Conservation (phyloP, 345 rosid species). For the Arabis alpina region DNA sequence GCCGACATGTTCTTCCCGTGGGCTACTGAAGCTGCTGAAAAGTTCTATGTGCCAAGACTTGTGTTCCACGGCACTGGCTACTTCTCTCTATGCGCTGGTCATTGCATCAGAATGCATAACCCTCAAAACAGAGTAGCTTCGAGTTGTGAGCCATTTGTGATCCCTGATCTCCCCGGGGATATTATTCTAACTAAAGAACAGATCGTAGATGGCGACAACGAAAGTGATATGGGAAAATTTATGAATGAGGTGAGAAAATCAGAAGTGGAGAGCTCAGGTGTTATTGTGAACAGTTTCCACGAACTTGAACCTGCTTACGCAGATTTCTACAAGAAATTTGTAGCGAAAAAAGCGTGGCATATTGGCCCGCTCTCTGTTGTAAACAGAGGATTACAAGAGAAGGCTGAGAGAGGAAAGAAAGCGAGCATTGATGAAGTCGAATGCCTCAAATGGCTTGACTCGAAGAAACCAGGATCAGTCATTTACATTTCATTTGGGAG, state of each 20-base stretch:
- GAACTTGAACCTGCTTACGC: constrained; percentile 68
- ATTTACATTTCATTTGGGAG: constrained; percentile 64
- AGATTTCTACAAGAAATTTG: constrained; percentile 46
- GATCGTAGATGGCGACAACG: background rate
- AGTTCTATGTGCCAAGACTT: constrained; percentile 53
- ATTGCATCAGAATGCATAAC: constrained; percentile 38
- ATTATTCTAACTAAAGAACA: constrained; percentile 48
- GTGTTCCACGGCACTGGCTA: constrained; percentile 58
- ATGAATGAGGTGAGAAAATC: constrained; percentile 38
- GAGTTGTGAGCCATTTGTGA: constrained; percentile 47
- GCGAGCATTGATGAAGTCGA: constrained; percentile 38
- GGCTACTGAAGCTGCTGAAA: constrained; percentile 52
- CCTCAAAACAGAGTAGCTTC: constrained; percentile 46
- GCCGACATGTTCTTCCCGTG: constrained; percentile 67
- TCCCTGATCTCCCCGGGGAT: constrained; percentile 47
- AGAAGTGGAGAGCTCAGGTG: constrained; percentile 58
- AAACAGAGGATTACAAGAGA: constrained; percentile 44
- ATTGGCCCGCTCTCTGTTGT: constrained; percentile 35
- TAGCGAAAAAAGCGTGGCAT: constrained; percentile 31
- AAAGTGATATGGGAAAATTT: constrained; percentile 26
- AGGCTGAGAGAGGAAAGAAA: constrained; percentile 47
- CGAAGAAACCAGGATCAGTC: constrained; percentile 53
- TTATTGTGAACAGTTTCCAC: constrained; percentile 68
- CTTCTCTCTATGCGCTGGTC: constrained; percentile 42
- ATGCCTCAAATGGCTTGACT: constrained; percentile 59